Evolutionary conservation across 2,329 filamentous ascomycete species (phyloP), one percentile per base, ranked within the genome.

Genomic region (Sporothrix euskadiensis): DNA sequence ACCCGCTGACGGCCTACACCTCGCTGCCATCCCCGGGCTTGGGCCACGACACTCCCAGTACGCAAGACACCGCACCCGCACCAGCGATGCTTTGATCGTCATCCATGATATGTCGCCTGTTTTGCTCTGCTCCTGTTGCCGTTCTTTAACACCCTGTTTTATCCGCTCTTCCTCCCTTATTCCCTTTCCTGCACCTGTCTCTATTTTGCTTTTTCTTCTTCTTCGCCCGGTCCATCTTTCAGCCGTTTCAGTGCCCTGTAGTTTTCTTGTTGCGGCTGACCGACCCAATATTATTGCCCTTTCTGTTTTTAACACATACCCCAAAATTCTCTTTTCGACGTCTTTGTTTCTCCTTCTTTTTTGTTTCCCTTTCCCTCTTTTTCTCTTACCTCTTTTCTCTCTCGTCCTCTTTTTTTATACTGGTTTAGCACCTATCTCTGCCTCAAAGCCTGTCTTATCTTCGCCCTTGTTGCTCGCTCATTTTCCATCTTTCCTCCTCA

Each of bases 21-120:
- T 59, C 75, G 8, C 59, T 75, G 54, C 70, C 74, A 22, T 73
- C 73, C 30, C 65, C 74, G 12, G 73, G 65, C 8, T 41, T 73
- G 4, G 44, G 65, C 69, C 75, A 75, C 39, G 75, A 75, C 66
- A 75, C 71, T 71, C 74, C 73, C 65, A 74, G 75, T 76, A 76
- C 52, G 75, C 71, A 69, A 52, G 49, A 70, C 14, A 41, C 30
- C 47, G n/a, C 52, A 70, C 44, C 52, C 66, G 19, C 52, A 30
- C 35, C 49, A 70, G 52, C 32, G 44, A 44, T 70, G 52, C 39
- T 44, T 47, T 30, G 19, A 49, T 44, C 69, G 22, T 56, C 71
- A n/a, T 66, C 22, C 32, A 14, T 19, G 35, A 1, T 47, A 19
- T 30, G 8, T 47, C 39, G 69, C 32, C 66, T 30, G 10, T 41